Evolutionary conservation across 306 rosid genomes (phyloP).

Genomic region (Spatholobus suberectus): DNA sequence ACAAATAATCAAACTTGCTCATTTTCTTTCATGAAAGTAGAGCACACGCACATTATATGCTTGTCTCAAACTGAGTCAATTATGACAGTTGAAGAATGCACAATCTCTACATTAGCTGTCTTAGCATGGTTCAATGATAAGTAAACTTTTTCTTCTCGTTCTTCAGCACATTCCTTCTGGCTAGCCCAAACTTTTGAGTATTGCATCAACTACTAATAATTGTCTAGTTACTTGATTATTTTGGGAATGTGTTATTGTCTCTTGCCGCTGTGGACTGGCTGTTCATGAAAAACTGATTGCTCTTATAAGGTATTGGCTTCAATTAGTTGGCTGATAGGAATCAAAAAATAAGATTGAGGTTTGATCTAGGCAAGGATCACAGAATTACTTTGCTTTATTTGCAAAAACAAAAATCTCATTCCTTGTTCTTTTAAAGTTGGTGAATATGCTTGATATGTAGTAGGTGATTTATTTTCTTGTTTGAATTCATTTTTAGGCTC

Average conservation of each 20-base stretch:
- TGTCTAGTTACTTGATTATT: background rate
- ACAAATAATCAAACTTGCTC: slow-evolving; percentile 27
- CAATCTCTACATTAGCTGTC: slow-evolving; percentile 16
- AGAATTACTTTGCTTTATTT: background rate
- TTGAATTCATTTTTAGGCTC: background rate
- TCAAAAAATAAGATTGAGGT: background rate
- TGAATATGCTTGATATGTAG: background rate
- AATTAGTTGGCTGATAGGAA: background rate
- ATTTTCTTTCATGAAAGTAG: slow-evolving; percentile 11
- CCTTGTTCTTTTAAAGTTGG: background rate
- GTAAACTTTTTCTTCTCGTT: background rate
- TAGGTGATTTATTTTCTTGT: background rate
- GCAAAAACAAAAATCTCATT: background rate
- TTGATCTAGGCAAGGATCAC: background rate
- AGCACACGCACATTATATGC: background rate
- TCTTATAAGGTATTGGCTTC: background rate
- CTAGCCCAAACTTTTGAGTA: background rate
- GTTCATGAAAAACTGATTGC: background rate
- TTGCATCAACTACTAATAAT: background rate
- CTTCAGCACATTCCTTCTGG: background rate
- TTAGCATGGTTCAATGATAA: background rate
- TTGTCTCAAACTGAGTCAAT: slow-evolving; percentile 11
- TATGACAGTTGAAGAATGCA: background rate
- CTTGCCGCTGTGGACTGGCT: background rate
- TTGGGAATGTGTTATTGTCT: background rate